Evolutionary conservation across 257 asterid species (phyloP).

Genomic region (Solanum ossicruentum): DNA sequence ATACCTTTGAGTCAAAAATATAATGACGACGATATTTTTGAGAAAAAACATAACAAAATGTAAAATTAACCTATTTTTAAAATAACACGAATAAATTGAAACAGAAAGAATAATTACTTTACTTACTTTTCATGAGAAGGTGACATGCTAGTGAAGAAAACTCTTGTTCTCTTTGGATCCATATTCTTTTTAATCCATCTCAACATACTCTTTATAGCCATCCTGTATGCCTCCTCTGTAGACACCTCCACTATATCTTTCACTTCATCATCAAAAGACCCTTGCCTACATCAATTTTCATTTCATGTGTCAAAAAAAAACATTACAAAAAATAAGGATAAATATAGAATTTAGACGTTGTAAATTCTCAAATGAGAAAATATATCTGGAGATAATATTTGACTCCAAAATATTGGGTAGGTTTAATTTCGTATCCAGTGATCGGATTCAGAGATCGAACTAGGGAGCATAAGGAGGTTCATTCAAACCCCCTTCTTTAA

Average conservation of each 20-base stretch:
- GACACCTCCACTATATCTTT: not conserved
- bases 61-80: too few relatives aligned
- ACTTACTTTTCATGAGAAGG: not conserved
- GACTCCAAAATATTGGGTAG: not conserved
- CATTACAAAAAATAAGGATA: not conserved
- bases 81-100: too few relatives aligned
- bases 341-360: not conserved
- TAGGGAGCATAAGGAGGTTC: not conserved
- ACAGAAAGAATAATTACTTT: not conserved
- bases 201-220: constrained; percentile 3
- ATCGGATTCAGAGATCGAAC: not conserved
- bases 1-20: too few relatives aligned
- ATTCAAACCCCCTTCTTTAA: not conserved
- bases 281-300: not conserved
- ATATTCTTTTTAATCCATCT: not conserved
- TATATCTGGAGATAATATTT: not conserved
- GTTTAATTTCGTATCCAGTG: not conserved
- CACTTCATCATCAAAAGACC: constrained; percentile 1
- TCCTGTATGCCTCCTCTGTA: not conserved
- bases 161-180: not conserved
- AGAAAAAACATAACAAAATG: too few relatives aligned
- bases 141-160: constrained; percentile 2
- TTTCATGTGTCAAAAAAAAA: not conserved
- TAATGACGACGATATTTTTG: too few relatives aligned
- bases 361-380: not conserved